A percentile compares a stretch with the other conserved stretches of the same genome.
Evolutionary conservation across 768 basidiomycete species (phyloP).

Genomic region (Porpolomopsis calyptriformis): DNA sequence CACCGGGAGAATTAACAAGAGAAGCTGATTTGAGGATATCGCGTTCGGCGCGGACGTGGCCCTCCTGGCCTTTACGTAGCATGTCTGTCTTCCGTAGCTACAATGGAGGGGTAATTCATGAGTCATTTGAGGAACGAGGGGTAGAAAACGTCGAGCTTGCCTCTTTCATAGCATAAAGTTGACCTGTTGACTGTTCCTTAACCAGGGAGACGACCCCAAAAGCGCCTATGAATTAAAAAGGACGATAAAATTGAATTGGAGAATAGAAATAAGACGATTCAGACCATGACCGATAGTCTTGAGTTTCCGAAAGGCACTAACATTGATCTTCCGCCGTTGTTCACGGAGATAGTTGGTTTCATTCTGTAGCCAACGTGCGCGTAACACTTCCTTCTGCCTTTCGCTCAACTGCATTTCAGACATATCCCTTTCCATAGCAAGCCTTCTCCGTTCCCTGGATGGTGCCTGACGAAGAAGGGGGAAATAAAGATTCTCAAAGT

Average conservation of each 20-base stretch:
- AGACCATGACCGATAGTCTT: slow-evolving; percentile 92
- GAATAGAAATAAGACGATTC: slow-evolving; percentile 8
- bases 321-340: slow-evolving; percentile 70
- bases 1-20: slow-evolving; percentile 57
- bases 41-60: slow-evolving; percentile 91
- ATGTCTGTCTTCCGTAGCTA: slow-evolving; percentile 84
- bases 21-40: slow-evolving; percentile 90
- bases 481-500: slow-evolving; percentile 88
- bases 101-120: slow-evolving; percentile 16
- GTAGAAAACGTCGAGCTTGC: slow-evolving; percentile 23
- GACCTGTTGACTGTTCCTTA: slow-evolving; percentile 65
- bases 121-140: neutral
- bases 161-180: slow-evolving; percentile 95
- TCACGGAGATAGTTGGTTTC: slow-evolving; percentile 89
- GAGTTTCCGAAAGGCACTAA: slow-evolving; percentile 75
- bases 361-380: slow-evolving; percentile 72
- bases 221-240: slow-evolving; percentile 48
- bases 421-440: slow-evolving; percentile 87
- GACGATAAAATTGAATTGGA: slow-evolving; percentile 11
- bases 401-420: slow-evolving; percentile 58
- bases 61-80: slow-evolving; percentile 94
- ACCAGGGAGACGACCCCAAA: slow-evolving; percentile 96
- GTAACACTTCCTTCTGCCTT: slow-evolving; percentile 57
- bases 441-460: slow-evolving; percentile 73
- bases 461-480: slow-evolving; percentile 75